Base-by-base conservation (phyloP, 2,329 filamentous ascomycete species). In the Tolypocladium ophioglossoides region DNA sequence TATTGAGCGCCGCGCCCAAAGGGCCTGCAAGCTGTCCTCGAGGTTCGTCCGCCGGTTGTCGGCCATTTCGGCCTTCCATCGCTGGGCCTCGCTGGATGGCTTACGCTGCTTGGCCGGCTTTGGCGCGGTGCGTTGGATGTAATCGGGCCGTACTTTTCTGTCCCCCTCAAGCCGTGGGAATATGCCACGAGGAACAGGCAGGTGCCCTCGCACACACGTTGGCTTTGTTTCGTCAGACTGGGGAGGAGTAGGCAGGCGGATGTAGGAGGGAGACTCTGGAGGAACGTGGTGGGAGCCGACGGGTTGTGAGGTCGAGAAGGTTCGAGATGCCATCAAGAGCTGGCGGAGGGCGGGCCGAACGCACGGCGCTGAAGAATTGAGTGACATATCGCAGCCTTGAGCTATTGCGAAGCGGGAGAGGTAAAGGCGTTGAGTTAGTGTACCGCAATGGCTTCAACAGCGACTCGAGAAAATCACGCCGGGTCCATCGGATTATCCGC, bases 181-280 rank as follows among this genome's bases (percentile, higher is more conserved):
- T 60, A 97, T 73, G 54, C 89, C 79, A 58, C 91, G 85, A 38
- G 94, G 92, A 0, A 90, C 77, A 10, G 94, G 94, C 0, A 99
- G 79, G 55, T 85, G 82, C 61, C 94, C 94, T 68, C 90, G 90
- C 37, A 90, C 69, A 11, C 71, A 70, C 2, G 70, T 64, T 2
- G 64, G 71, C 57, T 69, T 72, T 16, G 67, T 67, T 61, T 80
- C 74, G 35, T 81, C 78, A 51, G 85, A 83, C 68, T 96, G 90
- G n/a, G 83, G 79, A 50, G 87, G 80, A 61, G 78, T 78, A 50
- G 91, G 92, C 54, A 96, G 77, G 60, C 89, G 84, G 72, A 97
- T 87, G 75, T 87, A 97, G 59, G 82, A 80, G 49, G 94, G 92
- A 38, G 91, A 95, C 68, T 96, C 89, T 50, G 94, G 92, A 20